These are phyloP conservation scores for Apiospora phragmitis DNA, from an alignment of 2,329 filamentous ascomycete genomes.

Conservation along the genomic window DNA sequence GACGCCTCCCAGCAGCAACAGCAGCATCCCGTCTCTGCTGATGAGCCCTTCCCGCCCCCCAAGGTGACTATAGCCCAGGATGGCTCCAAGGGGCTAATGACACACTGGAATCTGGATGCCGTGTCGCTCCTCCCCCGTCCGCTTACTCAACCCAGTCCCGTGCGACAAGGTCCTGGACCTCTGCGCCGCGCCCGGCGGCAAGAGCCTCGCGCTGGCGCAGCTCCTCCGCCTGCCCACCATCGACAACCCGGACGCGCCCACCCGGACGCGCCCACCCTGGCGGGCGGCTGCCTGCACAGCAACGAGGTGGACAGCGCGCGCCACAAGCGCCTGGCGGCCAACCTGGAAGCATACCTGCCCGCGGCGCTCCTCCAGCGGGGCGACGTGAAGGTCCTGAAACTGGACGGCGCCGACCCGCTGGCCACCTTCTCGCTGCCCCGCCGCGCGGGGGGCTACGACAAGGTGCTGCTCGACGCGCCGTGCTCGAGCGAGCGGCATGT, in stretches of 20 bases:
- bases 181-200: conserved; percentile 38
- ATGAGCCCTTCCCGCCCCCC: conserved; percentile 26
- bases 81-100: conserved; percentile 21
- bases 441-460: conserved; percentile 37
- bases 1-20: conserved; percentile 13
- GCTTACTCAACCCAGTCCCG: conserved; percentile 33
- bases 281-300: conserved; percentile 34
- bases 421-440: conserved; percentile 27
- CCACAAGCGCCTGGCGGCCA: conserved; percentile 31
- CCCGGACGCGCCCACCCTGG: conserved; percentile 24
- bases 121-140: conserved; percentile 30
- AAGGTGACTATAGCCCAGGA: conserved; percentile 16
- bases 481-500: conserved; percentile 42
- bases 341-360: conserved; percentile 28
- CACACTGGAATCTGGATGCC: conserved; percentile 33
- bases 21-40: conserved; percentile 2
- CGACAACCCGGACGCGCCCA: conserved; percentile 15
- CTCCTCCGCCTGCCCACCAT: conserved; percentile 24
- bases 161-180: conserved; percentile 40
- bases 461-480: conserved; percentile 40
- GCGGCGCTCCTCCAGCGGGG: conserved; percentile 21
- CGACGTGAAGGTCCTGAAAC: conserved; percentile 24
- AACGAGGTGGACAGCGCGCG: conserved; percentile 35
- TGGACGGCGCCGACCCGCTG: conserved; percentile 27
- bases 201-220: conserved; percentile 35